These are phyloP conservation scores for Abrus precatorius DNA, from an alignment of 306 rosid species.

Conservation along the genomic window DNA sequence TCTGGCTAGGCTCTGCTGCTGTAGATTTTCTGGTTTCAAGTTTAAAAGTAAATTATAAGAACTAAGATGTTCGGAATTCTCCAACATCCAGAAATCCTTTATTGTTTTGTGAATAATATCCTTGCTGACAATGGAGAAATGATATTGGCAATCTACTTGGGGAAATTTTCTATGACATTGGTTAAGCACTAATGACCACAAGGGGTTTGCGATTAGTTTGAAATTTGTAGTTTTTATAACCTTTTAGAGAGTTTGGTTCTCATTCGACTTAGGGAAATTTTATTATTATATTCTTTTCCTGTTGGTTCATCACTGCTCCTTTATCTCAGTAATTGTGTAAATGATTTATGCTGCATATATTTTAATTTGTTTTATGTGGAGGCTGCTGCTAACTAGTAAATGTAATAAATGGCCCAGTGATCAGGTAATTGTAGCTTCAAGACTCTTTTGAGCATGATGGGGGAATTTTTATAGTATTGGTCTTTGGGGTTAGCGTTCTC, in stretches of 20 bases:
- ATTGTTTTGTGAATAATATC: not conserved
- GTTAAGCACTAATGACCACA: not conserved
- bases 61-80: not conserved
- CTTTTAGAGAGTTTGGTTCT: conserved; percentile 17
- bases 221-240: not conserved
- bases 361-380: not conserved
- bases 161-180: not conserved
- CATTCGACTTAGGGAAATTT: not conserved
- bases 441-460: conserved; percentile 29
- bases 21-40: not conserved
- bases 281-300: not conserved
- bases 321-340: not conserved
- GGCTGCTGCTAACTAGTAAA: not conserved
- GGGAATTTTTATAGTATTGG: not conserved
- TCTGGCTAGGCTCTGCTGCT: not conserved
- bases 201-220: conserved; percentile 2
- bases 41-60: too few relatives aligned
- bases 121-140: not conserved
- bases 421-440: not conserved
- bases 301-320: not conserved
- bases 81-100: not conserved
- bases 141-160: not conserved
- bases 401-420: not conserved
- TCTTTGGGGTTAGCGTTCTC: not conserved
- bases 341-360: not conserved